Conservation (phyloP, 495 filamentous ascomycete species). For the Jackrogersella minutella region DNA sequence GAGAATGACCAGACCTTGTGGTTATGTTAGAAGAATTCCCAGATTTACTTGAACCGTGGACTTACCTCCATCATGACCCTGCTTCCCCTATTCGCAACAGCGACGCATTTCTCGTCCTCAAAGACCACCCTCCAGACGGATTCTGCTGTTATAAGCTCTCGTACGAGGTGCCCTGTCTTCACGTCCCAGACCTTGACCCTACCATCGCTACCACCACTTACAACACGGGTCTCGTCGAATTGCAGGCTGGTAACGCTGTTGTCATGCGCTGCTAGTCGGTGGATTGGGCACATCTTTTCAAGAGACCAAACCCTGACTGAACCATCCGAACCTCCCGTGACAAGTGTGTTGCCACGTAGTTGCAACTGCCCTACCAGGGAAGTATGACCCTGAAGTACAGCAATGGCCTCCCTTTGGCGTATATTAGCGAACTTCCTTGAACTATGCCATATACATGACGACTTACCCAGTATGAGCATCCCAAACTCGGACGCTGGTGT, state of each 20-base stretch:
- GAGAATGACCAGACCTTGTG: slow-evolving; percentile 89
- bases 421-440: slow-evolving; percentile 33
- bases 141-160: slow-evolving; percentile 88
- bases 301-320: slow-evolving; percentile 96
- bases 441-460: not conserved
- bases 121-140: slow-evolving; percentile 98
- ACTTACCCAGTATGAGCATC: slow-evolving; percentile 87
- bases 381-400: slow-evolving; percentile 96
- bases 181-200: slow-evolving; percentile 98
- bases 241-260: slow-evolving; percentile 97
- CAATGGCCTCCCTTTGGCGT: slow-evolving; percentile 72
- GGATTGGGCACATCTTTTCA: slow-evolving; percentile 85
- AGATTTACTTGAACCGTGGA: slow-evolving; percentile 4
- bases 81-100: slow-evolving; percentile 83
- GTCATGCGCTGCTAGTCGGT: slow-evolving; percentile 95
- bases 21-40: slow-evolving; percentile 23
- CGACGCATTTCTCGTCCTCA: slow-evolving; percentile 96
- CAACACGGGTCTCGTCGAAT: slow-evolving; percentile 93
- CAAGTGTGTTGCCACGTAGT: slow-evolving; percentile 90
- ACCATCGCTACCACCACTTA: slow-evolving; percentile 94
- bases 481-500: slow-evolving; percentile 97
- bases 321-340: slow-evolving; percentile 95
- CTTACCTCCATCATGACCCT: slow-evolving; percentile 97
- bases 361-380: slow-evolving; percentile 97
- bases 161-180: slow-evolving; percentile 85